Evolutionary conservation across 2,329 filamentous ascomycete genomes (phyloP).

Genomic region (Alternaria burnsii): DNA sequence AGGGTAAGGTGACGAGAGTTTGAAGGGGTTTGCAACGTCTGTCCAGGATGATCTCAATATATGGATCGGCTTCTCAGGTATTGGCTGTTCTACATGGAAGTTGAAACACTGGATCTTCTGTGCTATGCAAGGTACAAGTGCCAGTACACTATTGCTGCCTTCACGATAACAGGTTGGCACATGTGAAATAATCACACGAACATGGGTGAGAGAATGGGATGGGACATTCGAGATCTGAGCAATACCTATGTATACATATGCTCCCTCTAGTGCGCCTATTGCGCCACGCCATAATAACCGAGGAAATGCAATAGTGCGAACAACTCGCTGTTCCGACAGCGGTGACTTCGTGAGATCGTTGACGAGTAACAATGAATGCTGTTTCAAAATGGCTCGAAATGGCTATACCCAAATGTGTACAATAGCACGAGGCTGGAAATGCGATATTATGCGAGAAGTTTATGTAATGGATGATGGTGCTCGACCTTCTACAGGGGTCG

Average conservation of each 20-base stretch:
- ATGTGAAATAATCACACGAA: not conserved
- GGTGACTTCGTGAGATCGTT: not conserved
- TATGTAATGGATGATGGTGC: slow-evolving; percentile 19
- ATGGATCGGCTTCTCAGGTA: too few relatives aligned
- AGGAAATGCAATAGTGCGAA: not conserved
- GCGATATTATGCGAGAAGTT: not conserved
- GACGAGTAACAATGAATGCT: not conserved
- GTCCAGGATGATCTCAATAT: too few relatives aligned
- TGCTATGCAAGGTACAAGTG: too few relatives aligned
- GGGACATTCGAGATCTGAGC: not conserved
- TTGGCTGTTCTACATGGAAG: too few relatives aligned
- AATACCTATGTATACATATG: not conserved
- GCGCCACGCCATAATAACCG: not conserved
- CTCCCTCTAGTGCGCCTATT: not conserved
- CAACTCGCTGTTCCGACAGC: not conserved
- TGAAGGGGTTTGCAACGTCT: too few relatives aligned
- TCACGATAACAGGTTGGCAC: too few relatives aligned
- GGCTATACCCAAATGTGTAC: not conserved
- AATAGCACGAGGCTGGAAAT: not conserved
- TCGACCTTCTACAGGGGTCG: slow-evolving; percentile 30
- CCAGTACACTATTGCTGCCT: too few relatives aligned
- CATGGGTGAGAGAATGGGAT: not conserved
- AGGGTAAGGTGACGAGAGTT: too few relatives aligned
- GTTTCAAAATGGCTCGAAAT: not conserved
- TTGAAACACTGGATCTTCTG: too few relatives aligned